phyloP scores from a whole-genome alignment of 805 yeast species.

The Sugiyamaella smithiae region DNA sequence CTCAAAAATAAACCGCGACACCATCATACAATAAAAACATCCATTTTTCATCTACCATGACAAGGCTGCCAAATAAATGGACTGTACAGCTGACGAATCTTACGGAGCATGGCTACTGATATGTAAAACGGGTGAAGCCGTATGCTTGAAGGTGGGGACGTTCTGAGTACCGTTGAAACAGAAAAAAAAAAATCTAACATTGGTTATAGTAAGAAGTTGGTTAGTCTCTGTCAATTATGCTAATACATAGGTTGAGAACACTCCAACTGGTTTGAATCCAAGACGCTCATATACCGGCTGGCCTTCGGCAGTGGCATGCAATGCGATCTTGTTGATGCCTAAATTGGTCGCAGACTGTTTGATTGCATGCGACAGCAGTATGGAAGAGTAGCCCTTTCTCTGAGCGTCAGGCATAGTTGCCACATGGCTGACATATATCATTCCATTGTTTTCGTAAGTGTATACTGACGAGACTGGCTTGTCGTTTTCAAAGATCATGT shows the following conservation, averaged over 20 bases:
- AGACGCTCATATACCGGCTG: neutral
- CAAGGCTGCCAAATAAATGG: too few relatives aligned
- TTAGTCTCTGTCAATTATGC: too few relatives aligned
- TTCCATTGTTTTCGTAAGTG: neutral
- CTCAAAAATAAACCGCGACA: too few relatives aligned
- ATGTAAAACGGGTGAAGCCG: too few relatives aligned
- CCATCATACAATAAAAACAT: too few relatives aligned
- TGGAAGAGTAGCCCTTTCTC: neutral
- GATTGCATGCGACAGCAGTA: neutral
- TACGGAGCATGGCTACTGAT: too few relatives aligned
- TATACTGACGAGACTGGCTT: neutral
- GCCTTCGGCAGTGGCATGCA: neutral
- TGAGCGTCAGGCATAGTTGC: constrained; percentile 3
- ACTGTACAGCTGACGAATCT: too few relatives aligned
- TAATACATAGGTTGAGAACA: neutral
- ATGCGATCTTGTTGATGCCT: neutral
- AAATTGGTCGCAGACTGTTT: neutral
- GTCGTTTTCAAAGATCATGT: neutral
- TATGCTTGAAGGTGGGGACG: too few relatives aligned
- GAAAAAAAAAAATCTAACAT: too few relatives aligned
- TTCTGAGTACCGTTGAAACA: too few relatives aligned
- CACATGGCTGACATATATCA: constrained; percentile 1
- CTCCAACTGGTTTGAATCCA: neutral
- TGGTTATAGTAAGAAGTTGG: too few relatives aligned
- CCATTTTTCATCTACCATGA: too few relatives aligned